These are phyloP conservation scores for Vigna hirtella DNA, from an alignment of 306 rosid genomes.

Conservation along the genomic window DNA sequence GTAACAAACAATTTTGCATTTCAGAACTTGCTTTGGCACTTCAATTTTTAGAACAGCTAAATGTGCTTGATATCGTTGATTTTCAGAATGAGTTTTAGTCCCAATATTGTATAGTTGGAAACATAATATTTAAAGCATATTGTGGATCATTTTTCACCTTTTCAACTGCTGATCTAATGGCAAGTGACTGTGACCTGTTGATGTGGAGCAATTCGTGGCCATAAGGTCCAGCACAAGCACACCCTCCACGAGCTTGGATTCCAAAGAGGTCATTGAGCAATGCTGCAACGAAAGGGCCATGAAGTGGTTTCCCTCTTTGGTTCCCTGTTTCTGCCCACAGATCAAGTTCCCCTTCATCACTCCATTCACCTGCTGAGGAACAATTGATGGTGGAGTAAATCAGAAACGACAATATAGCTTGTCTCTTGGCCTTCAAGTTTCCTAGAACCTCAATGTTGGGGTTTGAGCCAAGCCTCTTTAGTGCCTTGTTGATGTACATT, in stretches of 20 bases:
- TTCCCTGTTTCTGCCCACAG: constrained; percentile 70
- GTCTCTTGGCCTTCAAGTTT: constrained; percentile 64
- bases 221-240: constrained; percentile 94
- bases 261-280: constrained; percentile 85
- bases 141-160: constrained; percentile 53
- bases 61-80: not conserved
- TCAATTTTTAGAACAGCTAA: not conserved
- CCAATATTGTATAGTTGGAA: not conserved
- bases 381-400: constrained; percentile 63
- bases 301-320: constrained; percentile 73
- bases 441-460: constrained; percentile 71
- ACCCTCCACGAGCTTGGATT: constrained; percentile 88
- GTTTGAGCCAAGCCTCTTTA: constrained; percentile 62
- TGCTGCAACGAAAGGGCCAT: constrained; percentile 78
- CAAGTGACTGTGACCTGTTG: constrained; percentile 56
- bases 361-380: constrained; percentile 10
- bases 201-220: constrained; percentile 75
- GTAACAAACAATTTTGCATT: constrained; percentile 7
- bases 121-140: not conserved
- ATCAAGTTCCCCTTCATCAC: constrained; percentile 41
- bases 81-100: not conserved
- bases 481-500: constrained; percentile 53
- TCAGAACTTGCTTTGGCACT: not conserved
- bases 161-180: constrained; percentile 66
- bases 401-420: constrained; percentile 74